Evolutionary conservation across 108 stramenopile species (phyloP).

Genomic region (Skeletonema costatum): DNA sequence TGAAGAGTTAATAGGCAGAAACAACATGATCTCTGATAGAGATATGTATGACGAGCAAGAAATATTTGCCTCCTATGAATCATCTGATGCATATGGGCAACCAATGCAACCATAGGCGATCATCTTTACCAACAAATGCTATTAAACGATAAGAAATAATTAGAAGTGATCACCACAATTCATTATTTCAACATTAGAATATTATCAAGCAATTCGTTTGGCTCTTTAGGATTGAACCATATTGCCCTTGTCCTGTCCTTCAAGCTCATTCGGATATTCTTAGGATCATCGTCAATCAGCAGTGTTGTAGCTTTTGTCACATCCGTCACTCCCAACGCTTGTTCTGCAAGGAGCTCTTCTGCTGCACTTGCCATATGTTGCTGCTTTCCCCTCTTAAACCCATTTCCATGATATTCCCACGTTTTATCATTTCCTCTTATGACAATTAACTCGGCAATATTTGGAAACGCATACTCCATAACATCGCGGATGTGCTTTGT

Average conservation of each 20-base stretch:
- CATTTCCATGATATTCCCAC: slow-evolving; percentile 82
- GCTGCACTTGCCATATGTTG: slow-evolving; percentile 92
- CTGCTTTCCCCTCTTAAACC: slow-evolving; percentile 85
- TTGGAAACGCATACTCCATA: slow-evolving; percentile 56
- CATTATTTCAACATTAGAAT: slow-evolving; percentile 61
- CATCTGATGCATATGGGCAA: neutral
- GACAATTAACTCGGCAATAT: slow-evolving; percentile 61
- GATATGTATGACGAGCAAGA: neutral
- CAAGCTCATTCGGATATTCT: slow-evolving; percentile 81
- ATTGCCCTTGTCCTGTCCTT: slow-evolving; percentile 76
- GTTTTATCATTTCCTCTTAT: slow-evolving; percentile 88
- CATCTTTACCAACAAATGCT: neutral
- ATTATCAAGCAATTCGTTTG: slow-evolving; percentile 63
- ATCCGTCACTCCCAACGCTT: slow-evolving; percentile 31
- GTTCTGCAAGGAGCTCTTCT: slow-evolving; percentile 77
- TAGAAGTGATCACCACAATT: neutral
- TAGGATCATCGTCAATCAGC: slow-evolving; percentile 94
- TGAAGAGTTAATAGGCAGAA: slow-evolving; percentile 35
- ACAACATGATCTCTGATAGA: neutral
- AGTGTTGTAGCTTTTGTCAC: slow-evolving; percentile 74
- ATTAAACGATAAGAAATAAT: neutral
- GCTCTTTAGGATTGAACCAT: slow-evolving; percentile 84
- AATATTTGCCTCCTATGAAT: neutral
- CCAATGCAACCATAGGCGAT: neutral
- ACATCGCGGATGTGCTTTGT: slow-evolving; percentile 72